Evolutionary conservation across 2,329 filamentous ascomycete genomes (phyloP), one percentile per base, ranked within the genome.

Genomic region (Harringtonia aguacate): DNA sequence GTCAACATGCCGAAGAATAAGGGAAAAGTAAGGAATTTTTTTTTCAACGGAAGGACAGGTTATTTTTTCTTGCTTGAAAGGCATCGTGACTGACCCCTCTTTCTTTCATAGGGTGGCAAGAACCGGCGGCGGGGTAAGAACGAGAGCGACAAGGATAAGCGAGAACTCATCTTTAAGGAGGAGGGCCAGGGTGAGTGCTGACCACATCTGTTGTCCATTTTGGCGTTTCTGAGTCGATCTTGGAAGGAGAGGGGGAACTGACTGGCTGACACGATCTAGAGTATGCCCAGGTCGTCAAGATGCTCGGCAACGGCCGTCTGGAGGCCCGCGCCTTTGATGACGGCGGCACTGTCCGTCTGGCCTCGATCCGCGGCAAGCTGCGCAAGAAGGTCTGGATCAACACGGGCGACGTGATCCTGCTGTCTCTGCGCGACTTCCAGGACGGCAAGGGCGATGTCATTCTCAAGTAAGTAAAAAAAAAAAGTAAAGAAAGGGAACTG

Each of bases 101-200:
- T 20, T 34, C 3, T 36, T 3, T 27, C 24, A n/a, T 31, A 52
- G 90, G 51, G 90, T 68, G 90, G 90, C 73, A 97, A 97, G 79
- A 97, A 97, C 73, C 77, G 90, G 69, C 84, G 90, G 79, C 81
- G 92, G 72, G 90, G 90, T 71, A 97, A 95, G 84, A 94, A 94
- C 78, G 87, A 94, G 73, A 94, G 92, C 71, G 92, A 97, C 75
- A 94, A 95, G 64, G 89, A 95, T 73, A 95, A 95, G 77, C 89
- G 90, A 67, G 90, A 97, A 68, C 77, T 97, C 60, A 90, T 87
- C 61, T 97, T 97, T 81, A 95, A 95, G 72, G 92, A 97, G 67
- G 90, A 97, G 62, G 90, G 90, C 55, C 90, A 97, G 74, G 81
- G 45, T 46, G 36, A 5, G 41, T 45, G n/a, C n/a, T 27, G 8